Base-by-base conservation (phyloP, 768 basidiomycete genomes). In the Russula lepida region DNA sequence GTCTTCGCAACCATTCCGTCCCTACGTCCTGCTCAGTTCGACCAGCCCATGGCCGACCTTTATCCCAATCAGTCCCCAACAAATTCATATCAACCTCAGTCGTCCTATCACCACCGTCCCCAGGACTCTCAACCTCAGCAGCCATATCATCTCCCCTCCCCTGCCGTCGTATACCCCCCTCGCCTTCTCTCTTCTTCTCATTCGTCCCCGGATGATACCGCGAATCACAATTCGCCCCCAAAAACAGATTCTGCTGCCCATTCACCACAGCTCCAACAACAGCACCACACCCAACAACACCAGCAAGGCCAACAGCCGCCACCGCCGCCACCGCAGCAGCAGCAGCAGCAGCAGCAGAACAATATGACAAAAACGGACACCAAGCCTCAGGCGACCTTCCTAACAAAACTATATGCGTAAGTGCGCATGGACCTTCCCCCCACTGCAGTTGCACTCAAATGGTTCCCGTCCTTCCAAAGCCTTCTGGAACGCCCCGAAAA, bases 361-460 rank as follows among this genome's bases (percentile, higher is more conserved):
- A 55, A 28, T 32, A 25, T 60, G 43, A 43, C 64, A 43, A 66
- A 66, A 58, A 52, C 66, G 15, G 66, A 66, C 57, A 66, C 64
- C 21, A 66, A 66, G 50, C 66, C 66, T 25, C 66, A 66, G 9
- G 66, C 66, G 5, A 95, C 93, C n/a, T 97, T 97, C 72, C 80
- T 97, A 70, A 97, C 93, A 73, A 95, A 95, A 80, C 83, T 97
- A 53, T 97, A 95, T 82, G 88, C 88, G 92, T 92, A 70, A 69
- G 89, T 85, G 28, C 33, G 35, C 21, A 9, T 28, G 23, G 41
- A 56, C 12, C 6, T 50, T 61, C 28, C 28, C 28, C 27, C 19
- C 32, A 17, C 46, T 32, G 56, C 60, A 37, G 59, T 55, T 30
- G 54, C 37, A 32, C n/a, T 43, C 37, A 41, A 52, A 43, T 55